Base-by-base conservation (phyloP, 352 stramenopile species). In the Aphanomyces euteiches region DNA sequence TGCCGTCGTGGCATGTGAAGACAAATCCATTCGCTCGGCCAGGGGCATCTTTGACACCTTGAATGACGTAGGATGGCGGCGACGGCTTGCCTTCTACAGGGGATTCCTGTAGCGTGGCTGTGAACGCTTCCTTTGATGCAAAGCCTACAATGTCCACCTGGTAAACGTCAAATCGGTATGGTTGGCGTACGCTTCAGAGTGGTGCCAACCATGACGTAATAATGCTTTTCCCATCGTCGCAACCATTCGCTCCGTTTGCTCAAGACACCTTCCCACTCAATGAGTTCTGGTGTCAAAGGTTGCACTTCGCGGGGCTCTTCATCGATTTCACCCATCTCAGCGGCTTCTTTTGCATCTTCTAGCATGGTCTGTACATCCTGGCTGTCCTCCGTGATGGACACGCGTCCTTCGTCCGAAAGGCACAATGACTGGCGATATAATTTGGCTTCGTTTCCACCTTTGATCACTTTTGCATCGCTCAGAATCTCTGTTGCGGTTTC, bases 1-100 rank as follows among this genome's bases (percentile, higher is more conserved):
- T 93, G 72, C 92, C 92, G 69, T 95, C 87, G 73, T 92, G 84
- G 1, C 85, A 93, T 63, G 92, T 92, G 69, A 95, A 92, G n/a
- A 87, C 92, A 57, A 95, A 93, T 2, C 87, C 87, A 56, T 95
- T 92, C 8, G 79, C 78, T 47, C 87, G 84, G 3, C 75, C 88
- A 1, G 85, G 79, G n/a, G 87, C 92, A 47, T 95, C 87, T 68
- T 95, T 95, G 17, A 95, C 87, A 7, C 87, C 87, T 5, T 86
- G 84, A 53, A 95, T 59, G 50, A 91, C 80, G 41, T 95, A 95
- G 53, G 64, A 41, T 36, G 64, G 56, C 1, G 75, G 67, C 8
- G 78, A 41, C 7, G 76, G 81, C 21, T 45, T 47, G 28, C 64
- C 65, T 21, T 66, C n/a, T 75, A 83, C 7, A 76, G 76, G 4